A percentile compares a stretch with the other conserved stretches of the same genome.
phyloP scores from a whole-genome alignment of 768 basidiomycete genomes.

The Pisolithus marmoratus region DNA sequence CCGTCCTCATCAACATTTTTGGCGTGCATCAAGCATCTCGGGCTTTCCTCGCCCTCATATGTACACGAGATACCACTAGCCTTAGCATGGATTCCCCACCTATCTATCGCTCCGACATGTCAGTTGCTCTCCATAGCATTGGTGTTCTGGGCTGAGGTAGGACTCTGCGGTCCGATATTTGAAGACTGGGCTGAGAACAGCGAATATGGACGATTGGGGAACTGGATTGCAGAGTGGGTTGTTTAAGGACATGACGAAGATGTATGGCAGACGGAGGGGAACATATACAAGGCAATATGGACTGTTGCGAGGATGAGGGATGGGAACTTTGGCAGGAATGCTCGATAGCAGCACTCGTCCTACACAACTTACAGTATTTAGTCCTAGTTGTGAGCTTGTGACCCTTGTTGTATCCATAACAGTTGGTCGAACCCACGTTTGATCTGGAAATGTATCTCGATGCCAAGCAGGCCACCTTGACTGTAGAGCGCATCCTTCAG shows the following conservation, averaged over 20 bases:
- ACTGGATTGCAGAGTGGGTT: slow-evolving; percentile 60
- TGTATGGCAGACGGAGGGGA: slow-evolving; percentile 31
- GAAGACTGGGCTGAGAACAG: slow-evolving; percentile 38
- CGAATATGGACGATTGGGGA: slow-evolving; percentile 40
- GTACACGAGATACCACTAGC: slow-evolving; percentile 58
- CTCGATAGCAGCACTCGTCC: background rate
- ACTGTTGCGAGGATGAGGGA: slow-evolving; percentile 26
- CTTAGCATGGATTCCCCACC: slow-evolving; percentile 68
- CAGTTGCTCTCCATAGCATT: slow-evolving; percentile 56
- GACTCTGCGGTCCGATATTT: slow-evolving; percentile 53
- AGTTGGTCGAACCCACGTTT: too few relatives aligned
- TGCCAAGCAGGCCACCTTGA: too few relatives aligned
- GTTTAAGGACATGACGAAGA: background rate
- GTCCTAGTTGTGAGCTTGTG: too few relatives aligned
- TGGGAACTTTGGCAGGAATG: background rate
- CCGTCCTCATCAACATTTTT: slow-evolving; percentile 50
- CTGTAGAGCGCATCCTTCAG: too few relatives aligned
- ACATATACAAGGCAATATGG: slow-evolving; percentile 28
- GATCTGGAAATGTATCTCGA: too few relatives aligned
- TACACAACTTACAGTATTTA: slow-evolving; percentile 1
- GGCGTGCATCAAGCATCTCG: slow-evolving; percentile 58
- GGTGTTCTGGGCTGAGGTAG: slow-evolving; percentile 69
- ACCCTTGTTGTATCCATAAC: too few relatives aligned
- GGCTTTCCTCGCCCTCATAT: slow-evolving; percentile 32
- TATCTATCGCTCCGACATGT: slow-evolving; percentile 47